A percentile compares a stretch with the other conserved stretches of the same genome.
phyloP scores from a whole-genome alignment of 371 early-diverging fungal species.

The Rozella allomycis region DNA sequence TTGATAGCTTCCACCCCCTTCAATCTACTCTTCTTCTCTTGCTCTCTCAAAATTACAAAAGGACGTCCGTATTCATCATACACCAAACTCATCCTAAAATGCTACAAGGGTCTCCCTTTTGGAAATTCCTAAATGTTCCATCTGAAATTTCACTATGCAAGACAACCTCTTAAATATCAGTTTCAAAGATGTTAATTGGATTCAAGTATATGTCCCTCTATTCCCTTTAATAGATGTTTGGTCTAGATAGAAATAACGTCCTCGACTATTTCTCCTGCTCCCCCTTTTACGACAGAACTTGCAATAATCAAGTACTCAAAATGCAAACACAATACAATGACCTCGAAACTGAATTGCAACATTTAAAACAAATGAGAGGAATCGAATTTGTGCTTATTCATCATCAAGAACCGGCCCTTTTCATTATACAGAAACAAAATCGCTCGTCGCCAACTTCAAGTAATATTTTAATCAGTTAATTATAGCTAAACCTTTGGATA shows the following conservation, averaged over 20 bases:
- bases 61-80: slow-evolving; percentile 95
- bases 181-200: no score
- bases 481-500: slow-evolving; percentile 37
- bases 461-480: slow-evolving; percentile 3
- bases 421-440: slow-evolving; percentile 57
- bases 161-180: no score
- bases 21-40: slow-evolving; percentile 63
- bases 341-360: slow-evolving; percentile 36
- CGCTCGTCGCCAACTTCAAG: slow-evolving; percentile 40
- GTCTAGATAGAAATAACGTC: no score
- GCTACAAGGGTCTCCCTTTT: no score
- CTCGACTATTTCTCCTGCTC: slow-evolving; percentile 84
- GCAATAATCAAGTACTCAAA: slow-evolving; percentile 77
- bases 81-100: no score
- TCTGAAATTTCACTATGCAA: no score
- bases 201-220: no score
- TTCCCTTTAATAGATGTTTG: no score
- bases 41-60: slow-evolving; percentile 86
- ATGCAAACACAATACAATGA: slow-evolving; percentile 95
- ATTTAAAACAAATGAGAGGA: slow-evolving; percentile 61
- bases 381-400: slow-evolving; percentile 57
- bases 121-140: no score
- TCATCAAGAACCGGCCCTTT: slow-evolving; percentile 42
- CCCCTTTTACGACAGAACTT: slow-evolving; percentile 88
- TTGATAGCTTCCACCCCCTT: slow-evolving; percentile 77